phyloP scores from a whole-genome alignment of 2,329 filamentous ascomycete genomes.

The Cladophialophora yegresii region DNA sequence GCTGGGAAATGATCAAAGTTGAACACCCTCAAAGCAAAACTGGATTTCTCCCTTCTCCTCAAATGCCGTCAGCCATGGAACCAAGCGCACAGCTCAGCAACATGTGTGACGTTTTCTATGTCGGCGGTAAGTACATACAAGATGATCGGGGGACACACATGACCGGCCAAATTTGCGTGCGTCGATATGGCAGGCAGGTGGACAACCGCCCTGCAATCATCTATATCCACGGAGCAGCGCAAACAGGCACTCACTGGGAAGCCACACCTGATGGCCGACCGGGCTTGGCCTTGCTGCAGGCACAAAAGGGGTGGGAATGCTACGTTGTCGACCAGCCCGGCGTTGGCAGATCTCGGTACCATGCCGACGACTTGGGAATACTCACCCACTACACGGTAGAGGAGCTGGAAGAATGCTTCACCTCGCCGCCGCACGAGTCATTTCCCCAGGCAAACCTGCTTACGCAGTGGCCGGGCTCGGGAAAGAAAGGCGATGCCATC shows the following conservation, averaged over 20 bases:
- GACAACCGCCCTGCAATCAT: slow-evolving; percentile 16
- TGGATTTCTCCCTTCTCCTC: not conserved
- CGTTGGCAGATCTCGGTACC: slow-evolving; percentile 42
- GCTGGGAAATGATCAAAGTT: not conserved
- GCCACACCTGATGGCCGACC: slow-evolving; percentile 52
- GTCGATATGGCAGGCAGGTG: slow-evolving; percentile 17
- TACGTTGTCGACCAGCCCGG: slow-evolving; percentile 49
- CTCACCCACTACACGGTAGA: slow-evolving; percentile 16
- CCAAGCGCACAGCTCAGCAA: not conserved
- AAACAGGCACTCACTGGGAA: slow-evolving; percentile 44
- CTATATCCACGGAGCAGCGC: slow-evolving; percentile 31
- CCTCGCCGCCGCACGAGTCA: slow-evolving; percentile 9
- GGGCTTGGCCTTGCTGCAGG: slow-evolving; percentile 44
- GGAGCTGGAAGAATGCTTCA: slow-evolving; percentile 10
- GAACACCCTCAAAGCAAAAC: not conserved
- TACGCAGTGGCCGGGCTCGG: slow-evolving; percentile 48
- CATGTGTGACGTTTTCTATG: slow-evolving; percentile 12
- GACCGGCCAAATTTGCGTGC: slow-evolving; percentile 21
- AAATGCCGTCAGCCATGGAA: not conserved
- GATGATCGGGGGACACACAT: slow-evolving; percentile 26
- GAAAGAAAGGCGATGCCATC: slow-evolving; percentile 12
- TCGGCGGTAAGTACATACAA: slow-evolving; percentile 13
- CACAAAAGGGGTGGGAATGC: slow-evolving; percentile 15
- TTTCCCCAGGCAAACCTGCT: slow-evolving; percentile 12
- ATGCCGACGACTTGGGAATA: slow-evolving; percentile 9